phyloP scores from a whole-genome alignment of 176 grass and related monocot species.

The Cenchrus americanus region DNA sequence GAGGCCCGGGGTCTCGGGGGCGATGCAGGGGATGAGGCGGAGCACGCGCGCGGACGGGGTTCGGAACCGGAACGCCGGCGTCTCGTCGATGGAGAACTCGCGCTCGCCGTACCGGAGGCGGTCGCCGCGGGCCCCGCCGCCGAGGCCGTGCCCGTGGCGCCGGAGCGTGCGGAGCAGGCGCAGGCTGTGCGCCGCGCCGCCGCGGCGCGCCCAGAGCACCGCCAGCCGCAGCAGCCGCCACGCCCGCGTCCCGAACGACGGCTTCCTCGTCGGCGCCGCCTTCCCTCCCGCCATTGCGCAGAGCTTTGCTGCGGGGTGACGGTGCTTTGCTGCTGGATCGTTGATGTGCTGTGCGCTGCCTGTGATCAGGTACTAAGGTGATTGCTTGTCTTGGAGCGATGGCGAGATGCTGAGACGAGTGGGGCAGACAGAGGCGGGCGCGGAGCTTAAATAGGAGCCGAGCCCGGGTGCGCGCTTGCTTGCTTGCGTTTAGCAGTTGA shows the following conservation, averaged over 20 bases:
- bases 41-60: conserved; percentile 59
- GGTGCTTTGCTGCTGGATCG: not conserved
- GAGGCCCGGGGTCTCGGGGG: conserved; percentile 51
- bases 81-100: conserved; percentile 94
- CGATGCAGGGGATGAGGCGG: conserved; percentile 71
- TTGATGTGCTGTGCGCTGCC: not conserved
- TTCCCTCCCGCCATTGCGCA: conserved; percentile 4
- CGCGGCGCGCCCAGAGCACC: conserved; percentile 64
- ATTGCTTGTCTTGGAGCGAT: not conserved
- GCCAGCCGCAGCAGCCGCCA: conserved; percentile 69
- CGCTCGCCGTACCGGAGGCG: conserved; percentile 59
- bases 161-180: conserved; percentile 61
- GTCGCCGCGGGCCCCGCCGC: not conserved
- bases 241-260: conserved; percentile 52
- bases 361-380: not conserved
- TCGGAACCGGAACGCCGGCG: conserved; percentile 74
- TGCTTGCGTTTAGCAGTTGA: not conserved
- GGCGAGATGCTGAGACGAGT: conserved; percentile 24
- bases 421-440: not conserved
- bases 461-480: not conserved
- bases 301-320: too few species aligned
- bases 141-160: conserved; percentile 22
- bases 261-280: conserved; percentile 11
- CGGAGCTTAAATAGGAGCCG: conserved; percentile 3
- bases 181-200: conserved; percentile 58